Evolutionary conservation across 768 basidiomycete genomes (phyloP), one percentile per base, ranked within the genome.

Genomic region (Lyophyllum shimeji): DNA sequence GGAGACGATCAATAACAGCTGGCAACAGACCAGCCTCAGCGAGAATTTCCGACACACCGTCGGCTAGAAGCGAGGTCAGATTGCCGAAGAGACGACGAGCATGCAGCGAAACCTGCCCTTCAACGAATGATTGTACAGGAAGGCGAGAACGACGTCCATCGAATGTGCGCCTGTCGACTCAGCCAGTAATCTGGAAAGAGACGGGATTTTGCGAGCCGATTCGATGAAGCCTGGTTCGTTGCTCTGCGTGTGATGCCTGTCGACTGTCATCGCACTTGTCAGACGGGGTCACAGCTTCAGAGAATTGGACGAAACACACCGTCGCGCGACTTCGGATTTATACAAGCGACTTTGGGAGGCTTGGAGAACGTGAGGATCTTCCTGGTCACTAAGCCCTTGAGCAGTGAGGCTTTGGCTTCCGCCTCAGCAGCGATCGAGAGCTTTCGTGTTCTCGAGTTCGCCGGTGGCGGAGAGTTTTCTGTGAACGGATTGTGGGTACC

Each of bases 111-210:
- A 37, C 59, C 21, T 42, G 57, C 61, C 25, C 20, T 45, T 60
- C 29, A 62, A 45, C 12, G 61, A 62, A 40, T 57, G 34, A 17
- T 62, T 60, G 49, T 57, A 62, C 4, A 62, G 39, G 25, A 62
- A 57, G 17, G 53, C 29, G 17, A 62, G 56, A 3, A 53, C 50
- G 15, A 27, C 47, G 15, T 57, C 59, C 15, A 60, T 57, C 6
- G 52, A 24, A 20, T 50, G 40, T 1, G 47, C 4, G 33, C 34
- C 18, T n/a, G 29, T 33, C 9, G 50, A 50, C 2, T 53, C 42
- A 13, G 46, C 20, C 34, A 60, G 48, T 21, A 59, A 44, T 25
- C 39, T 18, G 1, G 49, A 45, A 12, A 59, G 11, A 3, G 61
- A 60, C 11, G 59, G 53, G 13, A 62, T 20, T 33, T 44, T 57